Evolutionary conservation across 2,329 filamentous ascomycete species (phyloP).

Genomic region (Septoria petroselini): DNA sequence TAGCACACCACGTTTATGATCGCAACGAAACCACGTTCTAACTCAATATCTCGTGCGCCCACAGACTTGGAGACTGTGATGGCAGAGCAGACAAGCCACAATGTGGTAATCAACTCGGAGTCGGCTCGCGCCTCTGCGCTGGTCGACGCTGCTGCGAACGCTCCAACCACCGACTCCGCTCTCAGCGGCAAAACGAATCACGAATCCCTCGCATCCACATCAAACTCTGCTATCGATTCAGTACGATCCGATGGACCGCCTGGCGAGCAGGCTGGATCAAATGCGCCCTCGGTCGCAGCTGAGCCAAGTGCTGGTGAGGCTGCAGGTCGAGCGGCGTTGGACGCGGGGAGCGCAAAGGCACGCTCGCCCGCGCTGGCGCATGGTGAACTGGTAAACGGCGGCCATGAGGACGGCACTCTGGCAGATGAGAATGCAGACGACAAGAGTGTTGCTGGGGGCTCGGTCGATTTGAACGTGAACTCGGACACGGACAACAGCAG

Average conservation of each 20-base stretch:
- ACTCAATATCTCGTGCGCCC: constrained; percentile 16
- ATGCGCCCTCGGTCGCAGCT: constrained; percentile 25
- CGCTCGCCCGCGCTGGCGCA: constrained; percentile 9
- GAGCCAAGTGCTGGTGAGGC: constrained; percentile 38
- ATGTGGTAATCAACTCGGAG: constrained; percentile 70
- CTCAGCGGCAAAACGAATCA: constrained; percentile 41
- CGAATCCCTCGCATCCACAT: constrained; percentile 43
- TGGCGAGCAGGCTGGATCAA: constrained; percentile 12
- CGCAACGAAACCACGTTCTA: constrained; percentile 19
- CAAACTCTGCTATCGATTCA: constrained; percentile 30
- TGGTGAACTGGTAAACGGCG: constrained; percentile 22
- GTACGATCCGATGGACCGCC: constrained; percentile 11
- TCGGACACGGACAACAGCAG: constrained; percentile 74
- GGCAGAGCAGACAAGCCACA: constrained; percentile 67
- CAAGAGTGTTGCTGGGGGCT: constrained; percentile 59
- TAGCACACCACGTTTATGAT: neutral
- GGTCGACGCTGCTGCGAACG: constrained; percentile 62
- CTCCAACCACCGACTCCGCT: constrained; percentile 55
- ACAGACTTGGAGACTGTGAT: constrained; percentile 55
- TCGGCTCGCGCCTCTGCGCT: constrained; percentile 60
- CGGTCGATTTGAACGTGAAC: constrained; percentile 68
- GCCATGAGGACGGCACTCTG: constrained; percentile 39
- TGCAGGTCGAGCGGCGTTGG: constrained; percentile 18
- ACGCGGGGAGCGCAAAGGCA: constrained; percentile 9
- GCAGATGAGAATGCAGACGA: constrained; percentile 50